Base-by-base conservation (phyloP, 1,139 yeast species). In the Taphrina confusa region DNA sequence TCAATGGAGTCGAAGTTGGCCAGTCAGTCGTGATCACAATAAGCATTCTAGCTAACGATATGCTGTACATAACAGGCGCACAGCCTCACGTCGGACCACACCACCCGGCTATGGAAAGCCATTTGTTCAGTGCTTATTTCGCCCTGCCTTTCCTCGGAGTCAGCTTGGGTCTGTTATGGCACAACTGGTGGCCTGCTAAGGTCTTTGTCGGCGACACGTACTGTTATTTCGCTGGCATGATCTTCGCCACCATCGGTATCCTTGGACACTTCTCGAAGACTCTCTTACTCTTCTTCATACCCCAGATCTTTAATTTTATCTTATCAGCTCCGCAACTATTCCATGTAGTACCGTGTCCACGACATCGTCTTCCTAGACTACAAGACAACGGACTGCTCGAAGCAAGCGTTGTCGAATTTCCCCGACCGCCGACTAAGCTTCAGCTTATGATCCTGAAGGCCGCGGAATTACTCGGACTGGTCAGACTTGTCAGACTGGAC, bases 211-310 rank as follows among this genome's bases (percentile, higher is more conserved):
- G 99, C 23, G 99, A 92, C 70, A 92, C 98, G 0, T 94, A 87
- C 75, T 92, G 99, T 73, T 92, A 94, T 73, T 90, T 92, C 72
- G 89, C 96, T 31, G 99, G 99, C 2, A 92, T 92, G 98, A 96
- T 92, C 0, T 91, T 92, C 73, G 98, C 97, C 0, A 94, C 91
- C 37, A 96, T 89, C 27, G 97, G 97, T 1, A 94, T 92, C 45
- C 79, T 89, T 63, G 97, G 97, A 1, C 99, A 92, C 74, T 94
- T 91, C 71, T 88, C 97, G 51, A 92, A 92, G 73, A 92, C 99
- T 0, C 77, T 92, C 67, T 76, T 92, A 72, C 74, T 91, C 37
- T 85, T 92, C 71, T 85, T 92, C 71, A 75, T 88, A 36, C 97
- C 97, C 0, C 98, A 92, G 73, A 87, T 92, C 57, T 74, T 89